Percentiles rank a stretch among this genome's conserved stretches.
Evolutionary conservation across 441 rosid genomes (phyloP).

Genomic region (Syzygium malaccense): DNA sequence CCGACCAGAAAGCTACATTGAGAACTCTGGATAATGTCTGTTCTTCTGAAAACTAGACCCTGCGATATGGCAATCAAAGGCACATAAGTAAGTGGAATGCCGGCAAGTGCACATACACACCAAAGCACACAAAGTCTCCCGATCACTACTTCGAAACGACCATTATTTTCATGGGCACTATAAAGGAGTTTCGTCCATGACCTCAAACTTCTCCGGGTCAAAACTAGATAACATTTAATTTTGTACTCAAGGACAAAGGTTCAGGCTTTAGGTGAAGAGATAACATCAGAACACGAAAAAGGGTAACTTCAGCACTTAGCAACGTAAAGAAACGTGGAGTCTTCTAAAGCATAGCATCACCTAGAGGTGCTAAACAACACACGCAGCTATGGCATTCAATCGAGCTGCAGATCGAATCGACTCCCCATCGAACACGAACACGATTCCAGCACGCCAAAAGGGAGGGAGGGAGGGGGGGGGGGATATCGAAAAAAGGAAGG

Average conservation of each 20-base stretch:
- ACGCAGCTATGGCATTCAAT: background rate
- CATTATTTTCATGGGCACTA: background rate
- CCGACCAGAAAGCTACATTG: constrained; percentile 56
- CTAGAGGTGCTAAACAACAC: background rate
- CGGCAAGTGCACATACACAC: background rate
- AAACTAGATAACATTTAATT: background rate
- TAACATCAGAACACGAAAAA: background rate
- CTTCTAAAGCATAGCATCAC: background rate
- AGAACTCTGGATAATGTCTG: constrained; percentile 39
- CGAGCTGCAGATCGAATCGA: background rate
- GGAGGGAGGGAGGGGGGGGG: too few relatives aligned
- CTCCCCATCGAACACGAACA: background rate
- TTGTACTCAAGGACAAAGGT: background rate
- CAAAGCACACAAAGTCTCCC: background rate
- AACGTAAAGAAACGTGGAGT: background rate
- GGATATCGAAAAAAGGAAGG: background rate
- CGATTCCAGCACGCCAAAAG: background rate
- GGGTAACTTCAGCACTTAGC: background rate
- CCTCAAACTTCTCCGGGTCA: background rate
- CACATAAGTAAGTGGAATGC: background rate
- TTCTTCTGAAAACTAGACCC: constrained; percentile 48
- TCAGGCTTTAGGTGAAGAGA: background rate
- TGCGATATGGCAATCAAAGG: constrained; percentile 8
- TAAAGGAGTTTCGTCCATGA: background rate
- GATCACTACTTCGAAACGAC: background rate